Conservation (phyloP, 495 filamentous ascomycete genomes). For the Podospora pseudoanserina region DNA sequence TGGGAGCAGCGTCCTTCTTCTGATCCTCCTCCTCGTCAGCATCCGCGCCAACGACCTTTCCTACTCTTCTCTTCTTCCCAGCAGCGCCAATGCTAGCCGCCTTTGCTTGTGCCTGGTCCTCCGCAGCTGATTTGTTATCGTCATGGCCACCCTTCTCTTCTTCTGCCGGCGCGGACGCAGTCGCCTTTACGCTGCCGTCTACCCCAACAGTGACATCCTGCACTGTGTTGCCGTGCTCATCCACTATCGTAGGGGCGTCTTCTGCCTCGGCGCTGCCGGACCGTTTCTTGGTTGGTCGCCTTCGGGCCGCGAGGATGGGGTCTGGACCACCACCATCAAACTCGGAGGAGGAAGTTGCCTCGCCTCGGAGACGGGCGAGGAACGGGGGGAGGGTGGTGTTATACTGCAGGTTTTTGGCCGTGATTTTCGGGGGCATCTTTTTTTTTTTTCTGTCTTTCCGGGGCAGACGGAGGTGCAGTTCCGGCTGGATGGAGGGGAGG, state of each 20-base stretch:
- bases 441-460: neutral
- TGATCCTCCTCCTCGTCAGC: slow-evolving; percentile 18
- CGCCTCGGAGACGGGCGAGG: slow-evolving; percentile 49
- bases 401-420: slow-evolving; percentile 53
- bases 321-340: slow-evolving; percentile 34
- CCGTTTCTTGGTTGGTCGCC: slow-evolving; percentile 37
- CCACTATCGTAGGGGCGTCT: slow-evolving; percentile 45
- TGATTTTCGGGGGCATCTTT: slow-evolving; percentile 46
- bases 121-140: slow-evolving; percentile 22
- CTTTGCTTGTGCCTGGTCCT: neutral
- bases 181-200: slow-evolving; percentile 31
- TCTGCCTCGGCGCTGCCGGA: slow-evolving; percentile 49
- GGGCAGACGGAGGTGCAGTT: neutral
- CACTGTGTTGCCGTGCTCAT: slow-evolving; percentile 45
- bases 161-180: slow-evolving; percentile 4
- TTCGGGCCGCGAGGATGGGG: slow-evolving; percentile 41
- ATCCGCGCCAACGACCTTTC: slow-evolving; percentile 43
- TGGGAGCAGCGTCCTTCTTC: slow-evolving; percentile 17
- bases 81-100: slow-evolving; percentile 35
- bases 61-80: slow-evolving; percentile 48
- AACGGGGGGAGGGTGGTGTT: slow-evolving; percentile 50
- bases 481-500: neutral
- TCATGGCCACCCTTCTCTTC: slow-evolving; percentile 19
- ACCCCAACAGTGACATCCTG: slow-evolving; percentile 35
- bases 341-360: slow-evolving; percentile 17